phyloP scores from a whole-genome alignment of 2,329 filamentous ascomycete species.

The Trichoderma sp. region DNA sequence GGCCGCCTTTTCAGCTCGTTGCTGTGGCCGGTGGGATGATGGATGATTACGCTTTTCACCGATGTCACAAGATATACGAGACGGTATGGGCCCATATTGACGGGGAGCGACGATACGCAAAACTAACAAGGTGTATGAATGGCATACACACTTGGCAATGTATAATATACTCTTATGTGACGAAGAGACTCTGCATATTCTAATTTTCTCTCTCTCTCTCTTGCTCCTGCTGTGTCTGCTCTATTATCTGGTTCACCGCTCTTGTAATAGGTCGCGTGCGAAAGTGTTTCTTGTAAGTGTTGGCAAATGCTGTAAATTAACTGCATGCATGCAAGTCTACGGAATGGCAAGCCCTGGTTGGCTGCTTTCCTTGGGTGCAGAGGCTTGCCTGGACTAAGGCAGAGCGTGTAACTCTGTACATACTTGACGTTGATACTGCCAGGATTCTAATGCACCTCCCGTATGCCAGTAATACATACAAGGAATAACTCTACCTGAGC shows the following conservation, averaged over 20 bases:
- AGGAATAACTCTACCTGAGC: no score
- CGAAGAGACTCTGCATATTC: not conserved
- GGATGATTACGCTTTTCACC: conserved; percentile 8
- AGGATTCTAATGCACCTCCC: not conserved
- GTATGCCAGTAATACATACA: not conserved
- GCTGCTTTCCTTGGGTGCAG: not conserved
- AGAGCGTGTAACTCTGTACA: no score
- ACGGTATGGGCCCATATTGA: conserved; percentile 5
- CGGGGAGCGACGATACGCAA: not conserved
- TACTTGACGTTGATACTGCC: no score
- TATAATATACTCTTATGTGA: conserved; percentile 24
- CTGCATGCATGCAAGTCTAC: conserved; percentile 20
- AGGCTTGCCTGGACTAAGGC: conserved; percentile 6
- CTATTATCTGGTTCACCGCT: conserved; percentile 8
- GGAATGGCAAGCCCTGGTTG: not conserved
- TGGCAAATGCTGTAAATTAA: conserved; percentile 5
- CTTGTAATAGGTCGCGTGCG: not conserved
- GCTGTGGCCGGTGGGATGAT: conserved; percentile 10
- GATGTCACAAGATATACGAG: conserved; percentile 26
- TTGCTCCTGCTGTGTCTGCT: not conserved
- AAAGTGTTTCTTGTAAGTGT: not conserved
- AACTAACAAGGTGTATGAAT: conserved; percentile 4
- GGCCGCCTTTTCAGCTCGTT: not conserved
- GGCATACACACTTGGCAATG: conserved; percentile 21
- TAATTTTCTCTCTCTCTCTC: not conserved